phyloP scores from a whole-genome alignment of 2,329 filamentous ascomycete genomes.

The Bipolaris gigantea region DNA sequence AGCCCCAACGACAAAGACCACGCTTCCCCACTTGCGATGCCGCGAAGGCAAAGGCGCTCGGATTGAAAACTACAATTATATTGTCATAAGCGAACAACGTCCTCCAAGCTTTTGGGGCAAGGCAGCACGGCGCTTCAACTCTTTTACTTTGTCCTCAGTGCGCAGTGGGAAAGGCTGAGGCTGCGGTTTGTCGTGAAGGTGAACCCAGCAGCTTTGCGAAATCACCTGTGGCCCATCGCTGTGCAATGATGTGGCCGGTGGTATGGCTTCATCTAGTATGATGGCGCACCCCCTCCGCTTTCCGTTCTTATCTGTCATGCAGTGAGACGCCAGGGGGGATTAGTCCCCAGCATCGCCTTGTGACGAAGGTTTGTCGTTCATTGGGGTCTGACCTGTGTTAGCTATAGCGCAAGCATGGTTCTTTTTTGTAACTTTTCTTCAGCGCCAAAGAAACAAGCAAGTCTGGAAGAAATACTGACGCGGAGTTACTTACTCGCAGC shows the following conservation, averaged over 20 bases:
- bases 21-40: constrained; percentile 24
- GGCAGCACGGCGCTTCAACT: constrained; percentile 33
- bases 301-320: constrained; percentile 40
- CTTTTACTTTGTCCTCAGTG: constrained; percentile 40
- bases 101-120: constrained; percentile 18
- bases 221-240: constrained; percentile 9
- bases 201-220: constrained; percentile 24
- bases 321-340: constrained; percentile 25
- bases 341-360: constrained; percentile 27
- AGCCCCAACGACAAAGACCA: constrained; percentile 32
- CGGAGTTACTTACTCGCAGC: constrained; percentile 29
- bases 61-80: constrained; percentile 43
- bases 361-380: constrained; percentile 35
- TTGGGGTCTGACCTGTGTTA: constrained; percentile 26
- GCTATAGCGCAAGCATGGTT: neutral
- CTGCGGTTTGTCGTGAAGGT: constrained; percentile 6
- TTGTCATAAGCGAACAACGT: constrained; percentile 33
- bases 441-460: neutral
- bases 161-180: constrained; percentile 32
- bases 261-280: constrained; percentile 28
- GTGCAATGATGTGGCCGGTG: constrained; percentile 23
- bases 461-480: neutral
- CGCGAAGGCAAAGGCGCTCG: constrained; percentile 30
- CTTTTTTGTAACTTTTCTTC: neutral
- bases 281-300: constrained; percentile 40